Evolutionary conservation across 768 basidiomycete species (phyloP).

Genomic region (Boletus rubropictus): DNA sequence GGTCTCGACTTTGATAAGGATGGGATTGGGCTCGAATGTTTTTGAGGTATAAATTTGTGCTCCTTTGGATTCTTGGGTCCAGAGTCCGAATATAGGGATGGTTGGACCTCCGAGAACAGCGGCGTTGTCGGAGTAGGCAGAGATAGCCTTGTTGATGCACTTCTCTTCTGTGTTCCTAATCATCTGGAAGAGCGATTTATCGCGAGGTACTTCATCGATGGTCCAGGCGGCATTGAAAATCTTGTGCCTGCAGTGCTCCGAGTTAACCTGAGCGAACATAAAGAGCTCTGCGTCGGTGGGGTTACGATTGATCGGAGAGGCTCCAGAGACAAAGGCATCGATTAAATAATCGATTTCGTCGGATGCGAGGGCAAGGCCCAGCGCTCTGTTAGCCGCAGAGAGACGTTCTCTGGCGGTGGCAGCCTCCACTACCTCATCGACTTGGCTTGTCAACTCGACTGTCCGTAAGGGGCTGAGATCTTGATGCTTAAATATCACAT

Average conservation of each 20-base stretch:
- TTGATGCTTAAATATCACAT: conserved; percentile 53
- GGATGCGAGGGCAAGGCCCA: conserved; percentile 85
- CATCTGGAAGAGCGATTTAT: conserved; percentile 88
- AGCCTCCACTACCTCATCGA: conserved; percentile 21
- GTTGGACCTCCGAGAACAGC: conserved; percentile 76
- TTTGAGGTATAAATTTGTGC: conserved; percentile 48
- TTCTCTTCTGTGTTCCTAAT: conserved; percentile 91
- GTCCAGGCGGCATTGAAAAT: conserved; percentile 99
- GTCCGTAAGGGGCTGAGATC: conserved; percentile 62
- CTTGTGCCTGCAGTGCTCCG: conserved; percentile 99
- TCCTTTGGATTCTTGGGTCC: conserved; percentile 22
- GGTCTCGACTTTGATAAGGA: conserved; percentile 96
- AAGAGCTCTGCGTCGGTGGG: conserved; percentile 98
- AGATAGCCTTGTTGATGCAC: conserved; percentile 73
- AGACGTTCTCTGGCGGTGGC: conserved; percentile 57
- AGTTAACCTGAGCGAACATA: conserved; percentile 99
- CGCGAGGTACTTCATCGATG: conserved; percentile 61
- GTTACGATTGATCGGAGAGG: conserved; percentile 63
- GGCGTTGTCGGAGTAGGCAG: conserved; percentile 97
- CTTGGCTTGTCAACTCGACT: conserved; percentile 49
- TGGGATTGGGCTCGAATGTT: conserved; percentile 67
- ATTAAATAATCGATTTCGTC: conserved; percentile 93
- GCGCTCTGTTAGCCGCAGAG: conserved; percentile 66
- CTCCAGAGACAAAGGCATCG: conserved; percentile 75
- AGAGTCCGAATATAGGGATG: conserved; percentile 69